Evolutionary conservation across 257 asterid genomes (phyloP), one percentile per base, ranked within the genome.

Genomic region (Ophiorrhiza pumila): DNA sequence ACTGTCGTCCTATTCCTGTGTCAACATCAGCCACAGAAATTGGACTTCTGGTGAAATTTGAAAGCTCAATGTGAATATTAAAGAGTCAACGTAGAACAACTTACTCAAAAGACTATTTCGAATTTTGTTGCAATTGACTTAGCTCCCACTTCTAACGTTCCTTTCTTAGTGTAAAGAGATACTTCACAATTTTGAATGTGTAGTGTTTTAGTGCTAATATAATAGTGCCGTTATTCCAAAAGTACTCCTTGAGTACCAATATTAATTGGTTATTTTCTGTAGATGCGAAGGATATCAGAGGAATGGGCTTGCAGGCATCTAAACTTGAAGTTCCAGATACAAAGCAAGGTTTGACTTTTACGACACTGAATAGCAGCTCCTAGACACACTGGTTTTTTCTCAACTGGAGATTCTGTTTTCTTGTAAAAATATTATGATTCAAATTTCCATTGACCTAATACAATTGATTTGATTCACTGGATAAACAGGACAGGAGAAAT

Each of bases 271-370:
- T 37, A 29, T 41, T 56, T 57, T 71, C 13, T 80, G 69, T 79
- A 94, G 99, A 91, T 85, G 95, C 88, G 68, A 80, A 82, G 78
- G 98, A 92, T 79, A 84, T 95, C 76, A 82, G 98, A 83, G 99
- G 99, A 71, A 79, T 91, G 95, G 98, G 98, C 82, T 83, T 95
- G 86, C 98, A 95, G 84, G 98, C 93, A 76, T 90, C 99, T 9
- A 95, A 95, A 83, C 99, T 95, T 71, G 95, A 91, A 87, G 89
- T 80, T 70, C 78, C 80, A n/a, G 88, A 86, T 71, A 87, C 80
- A 81, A 88, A 77, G 62, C 85, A 60, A 83, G 97, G 99, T 91
- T 76, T 68, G 85, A 49, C 42, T 34, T 76, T 34, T 42, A n/a
- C 31, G 69, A 8, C 53, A 18, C 34, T 47, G 32, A 49, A 17